Percentiles rank a stretch among this genome's conserved stretches.
phyloP scores from a whole-genome alignment of 495 filamentous ascomycete species.

The Parachaetomium inaequale region DNA sequence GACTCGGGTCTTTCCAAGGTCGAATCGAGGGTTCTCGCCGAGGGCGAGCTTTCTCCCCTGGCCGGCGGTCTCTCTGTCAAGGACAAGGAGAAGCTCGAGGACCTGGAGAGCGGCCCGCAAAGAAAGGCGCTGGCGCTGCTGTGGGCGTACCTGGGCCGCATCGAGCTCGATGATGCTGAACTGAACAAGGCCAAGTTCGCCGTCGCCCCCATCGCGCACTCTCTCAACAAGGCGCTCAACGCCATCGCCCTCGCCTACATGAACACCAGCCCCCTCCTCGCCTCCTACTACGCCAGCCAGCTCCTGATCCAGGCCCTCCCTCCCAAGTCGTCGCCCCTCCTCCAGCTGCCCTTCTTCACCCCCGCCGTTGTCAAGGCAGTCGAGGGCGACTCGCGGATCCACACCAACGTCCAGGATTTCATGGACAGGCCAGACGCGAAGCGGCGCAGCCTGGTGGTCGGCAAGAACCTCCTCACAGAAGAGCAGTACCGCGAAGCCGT shows the following conservation, averaged over 20 bases:
- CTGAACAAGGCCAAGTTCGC: slow-evolving; percentile 74
- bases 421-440: slow-evolving; percentile 75
- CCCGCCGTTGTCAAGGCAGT: slow-evolving; percentile 66
- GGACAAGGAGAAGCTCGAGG: slow-evolving; percentile 64
- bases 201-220: slow-evolving; percentile 78
- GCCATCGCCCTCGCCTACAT: slow-evolving; percentile 84
- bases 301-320: slow-evolving; percentile 84
- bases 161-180: slow-evolving; percentile 66
- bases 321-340: slow-evolving; percentile 76
- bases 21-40: slow-evolving; percentile 69
- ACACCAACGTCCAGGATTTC: slow-evolving; percentile 78
- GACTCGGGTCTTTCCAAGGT: slow-evolving; percentile 74
- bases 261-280: slow-evolving; percentile 74
- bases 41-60: slow-evolving; percentile 47
- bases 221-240: slow-evolving; percentile 78
- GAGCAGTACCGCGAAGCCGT: slow-evolving; percentile 73
- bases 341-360: slow-evolving; percentile 89
- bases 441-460: slow-evolving; percentile 64
- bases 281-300: slow-evolving; percentile 78
- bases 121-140: slow-evolving; percentile 84
- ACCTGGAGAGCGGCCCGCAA: slow-evolving; percentile 64
- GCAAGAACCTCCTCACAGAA: slow-evolving; percentile 67
- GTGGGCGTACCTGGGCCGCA: slow-evolving; percentile 89
- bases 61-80: slow-evolving; percentile 61
- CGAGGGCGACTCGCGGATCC: slow-evolving; percentile 71